phyloP scores from a whole-genome alignment of 805 yeast species.

The Candida takata region DNA sequence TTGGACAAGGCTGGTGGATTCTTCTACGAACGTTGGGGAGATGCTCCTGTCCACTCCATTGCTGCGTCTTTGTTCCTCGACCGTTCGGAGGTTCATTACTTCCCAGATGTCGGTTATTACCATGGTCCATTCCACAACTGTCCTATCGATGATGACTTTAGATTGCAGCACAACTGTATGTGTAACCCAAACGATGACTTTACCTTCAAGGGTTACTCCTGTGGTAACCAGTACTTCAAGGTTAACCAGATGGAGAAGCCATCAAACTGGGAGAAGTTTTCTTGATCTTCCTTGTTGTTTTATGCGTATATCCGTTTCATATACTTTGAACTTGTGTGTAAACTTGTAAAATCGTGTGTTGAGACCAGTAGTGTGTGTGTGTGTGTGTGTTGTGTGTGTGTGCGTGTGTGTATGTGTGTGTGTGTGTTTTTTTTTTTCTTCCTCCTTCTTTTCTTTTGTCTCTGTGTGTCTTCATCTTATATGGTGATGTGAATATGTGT shows the following conservation, averaged over 20 bases:
- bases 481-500: no score
- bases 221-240: constrained; percentile 57
- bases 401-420: no score
- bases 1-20: constrained; percentile 72
- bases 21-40: constrained; percentile 89
- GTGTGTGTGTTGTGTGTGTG: no score
- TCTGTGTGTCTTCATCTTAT: no score
- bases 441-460: no score
- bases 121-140: constrained; percentile 79
- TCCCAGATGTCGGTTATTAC: constrained; percentile 69
- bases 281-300: constrained; percentile 3
- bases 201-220: constrained; percentile 75
- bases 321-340: no score
- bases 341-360: no score
- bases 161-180: constrained; percentile 59
- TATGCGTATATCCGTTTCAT: no score
- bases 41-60: constrained; percentile 81
- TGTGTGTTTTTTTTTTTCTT: no score
- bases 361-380: no score
- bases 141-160: constrained; percentile 58
- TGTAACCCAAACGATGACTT: constrained; percentile 71
- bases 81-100: constrained; percentile 55
- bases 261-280: constrained; percentile 58
- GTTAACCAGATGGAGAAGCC: constrained; percentile 53
- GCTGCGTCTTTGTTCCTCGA: constrained; percentile 61